Percentiles rank a stretch among this genome's conserved stretches.
These are phyloP conservation scores for Magnaporthiopsis incrustans DNA, from an alignment of 2,329 filamentous ascomycete genomes.

Conservation along the genomic window DNA sequence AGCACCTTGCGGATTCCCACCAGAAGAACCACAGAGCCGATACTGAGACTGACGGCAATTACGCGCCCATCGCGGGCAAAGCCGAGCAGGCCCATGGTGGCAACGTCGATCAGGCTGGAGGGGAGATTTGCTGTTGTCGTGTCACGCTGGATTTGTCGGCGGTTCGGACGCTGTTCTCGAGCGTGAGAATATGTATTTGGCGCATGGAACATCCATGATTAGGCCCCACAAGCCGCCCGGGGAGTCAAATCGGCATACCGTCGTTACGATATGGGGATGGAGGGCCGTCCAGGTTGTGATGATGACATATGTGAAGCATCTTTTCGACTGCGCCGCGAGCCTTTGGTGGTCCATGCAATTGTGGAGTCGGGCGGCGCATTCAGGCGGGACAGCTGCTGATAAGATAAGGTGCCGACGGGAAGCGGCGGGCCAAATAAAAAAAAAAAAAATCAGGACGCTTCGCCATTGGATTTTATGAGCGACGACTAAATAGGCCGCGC, in stretches of 20 bases:
- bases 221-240: background rate
- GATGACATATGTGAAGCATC: background rate
- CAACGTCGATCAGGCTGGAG: no score
- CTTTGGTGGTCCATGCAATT: background rate
- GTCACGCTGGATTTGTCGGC: background rate
- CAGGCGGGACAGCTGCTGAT: background rate
- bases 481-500: background rate
- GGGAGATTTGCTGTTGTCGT: background rate
- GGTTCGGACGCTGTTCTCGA: background rate
- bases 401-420: conserved; percentile 2
- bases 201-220: background rate
- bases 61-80: conserved; percentile 42
- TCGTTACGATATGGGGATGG: background rate
- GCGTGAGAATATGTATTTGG: background rate
- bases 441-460: conserved; percentile 10
- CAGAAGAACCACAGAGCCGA: conserved; percentile 52
- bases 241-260: background rate
- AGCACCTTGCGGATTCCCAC: conserved; percentile 51
- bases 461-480: background rate
- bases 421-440: conserved; percentile 2
- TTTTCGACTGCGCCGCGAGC: background rate
- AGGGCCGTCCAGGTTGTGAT: background rate
- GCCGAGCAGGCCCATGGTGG: conserved; percentile 31
- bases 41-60: conserved; percentile 43
- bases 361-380: background rate